Conservation (phyloP, 2,329 filamentous ascomycete genomes). For the Aspergillus clavatus region DNA sequence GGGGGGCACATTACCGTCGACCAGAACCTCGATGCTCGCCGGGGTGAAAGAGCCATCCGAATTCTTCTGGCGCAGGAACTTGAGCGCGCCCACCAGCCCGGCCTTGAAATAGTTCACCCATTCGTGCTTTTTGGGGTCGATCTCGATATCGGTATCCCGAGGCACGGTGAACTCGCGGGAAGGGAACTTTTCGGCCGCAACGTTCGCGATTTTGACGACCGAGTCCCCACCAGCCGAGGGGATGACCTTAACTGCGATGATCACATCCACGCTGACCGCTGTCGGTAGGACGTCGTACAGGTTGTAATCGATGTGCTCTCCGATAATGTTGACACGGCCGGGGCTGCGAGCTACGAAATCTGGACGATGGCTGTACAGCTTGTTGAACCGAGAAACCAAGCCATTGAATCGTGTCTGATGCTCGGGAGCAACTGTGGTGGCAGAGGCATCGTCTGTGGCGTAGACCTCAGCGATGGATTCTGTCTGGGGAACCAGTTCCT, state of each 20-base stretch:
- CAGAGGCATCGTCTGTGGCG: conserved; percentile 70
- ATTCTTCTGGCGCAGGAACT: conserved; percentile 66
- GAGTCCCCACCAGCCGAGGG: conserved; percentile 42
- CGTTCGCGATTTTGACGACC: conserved; percentile 74
- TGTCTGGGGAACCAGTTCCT: conserved; percentile 64
- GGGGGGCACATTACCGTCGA: conserved; percentile 87
- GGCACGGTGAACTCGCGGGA: conserved; percentile 69
- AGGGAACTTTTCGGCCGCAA: conserved; percentile 70
- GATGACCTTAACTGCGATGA: conserved; percentile 69
- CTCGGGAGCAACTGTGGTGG: conserved; percentile 59
- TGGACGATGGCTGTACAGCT: conserved; percentile 63
- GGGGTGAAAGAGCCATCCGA: conserved; percentile 59
- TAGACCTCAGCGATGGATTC: conserved; percentile 77
- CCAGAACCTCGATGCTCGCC: conserved; percentile 76
- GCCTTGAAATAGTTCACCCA: conserved; percentile 99
- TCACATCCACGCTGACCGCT: conserved; percentile 85
- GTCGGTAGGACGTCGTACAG: conserved; percentile 94
- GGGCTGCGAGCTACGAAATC: conserved; percentile 86
- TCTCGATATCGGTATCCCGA: conserved; percentile 59
- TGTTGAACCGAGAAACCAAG: conserved; percentile 66
- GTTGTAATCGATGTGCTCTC: conserved; percentile 98
- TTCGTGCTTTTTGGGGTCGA: conserved; percentile 79
- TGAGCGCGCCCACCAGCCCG: conserved; percentile 74
- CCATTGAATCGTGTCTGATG: conserved; percentile 72
- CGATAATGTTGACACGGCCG: conserved; percentile 95